Evolutionary conservation across 371 early-diverging fungal genomes (phyloP), one percentile per base, ranked within the genome.

Genomic region (Syncephalastrum sp.): DNA sequence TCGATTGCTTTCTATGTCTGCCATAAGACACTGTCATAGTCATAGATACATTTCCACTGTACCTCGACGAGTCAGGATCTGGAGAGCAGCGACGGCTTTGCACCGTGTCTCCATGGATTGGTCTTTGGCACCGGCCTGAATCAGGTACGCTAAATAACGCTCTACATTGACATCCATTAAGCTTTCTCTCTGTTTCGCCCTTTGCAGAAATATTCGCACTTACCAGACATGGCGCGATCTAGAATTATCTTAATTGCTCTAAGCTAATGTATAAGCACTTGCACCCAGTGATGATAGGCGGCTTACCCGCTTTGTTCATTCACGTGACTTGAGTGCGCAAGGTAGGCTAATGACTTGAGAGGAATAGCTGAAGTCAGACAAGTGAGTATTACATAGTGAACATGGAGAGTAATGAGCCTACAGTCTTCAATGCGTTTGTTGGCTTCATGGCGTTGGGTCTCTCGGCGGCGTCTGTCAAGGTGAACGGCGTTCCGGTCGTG

Each of bases 261-360:
- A 41, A 6, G 6, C n/a, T 17, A 23, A 16, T 14, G 3, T 6
- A 50, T 42, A 17, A 14, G 14, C 24, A 38, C 41, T 33, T 38
- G 44, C 16, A 52, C 21, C 21, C 3, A 47, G 17, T 7, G 8
- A 3, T 12, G 16, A 25, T 47, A 50, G 47, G 23, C 8, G 49
- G n/a, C n/a, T 33, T 61, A 89, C 90, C 88, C 84, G 61, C 84
- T 84, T 53, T 86, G 82, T n/a, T 88, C 72, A n/a, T 77, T 80
- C 19, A 82, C 75, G 69, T 85, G 82, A 33, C 76, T 74, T 5
- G 86, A 87, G 44, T 84, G 79, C 0, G 80, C 82, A 41, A 90
- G 64, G 50, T 84, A 81, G 0, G 79, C 86, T 47, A 90, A 63
- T 10, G 86, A 74, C 19, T 78, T 74, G 23, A 82, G 62, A 46